Percentiles rank a stretch among this genome's conserved stretches.
Evolutionary conservation across 306 rosid species (phyloP).

Genomic region (Inga oerstediana): DNA sequence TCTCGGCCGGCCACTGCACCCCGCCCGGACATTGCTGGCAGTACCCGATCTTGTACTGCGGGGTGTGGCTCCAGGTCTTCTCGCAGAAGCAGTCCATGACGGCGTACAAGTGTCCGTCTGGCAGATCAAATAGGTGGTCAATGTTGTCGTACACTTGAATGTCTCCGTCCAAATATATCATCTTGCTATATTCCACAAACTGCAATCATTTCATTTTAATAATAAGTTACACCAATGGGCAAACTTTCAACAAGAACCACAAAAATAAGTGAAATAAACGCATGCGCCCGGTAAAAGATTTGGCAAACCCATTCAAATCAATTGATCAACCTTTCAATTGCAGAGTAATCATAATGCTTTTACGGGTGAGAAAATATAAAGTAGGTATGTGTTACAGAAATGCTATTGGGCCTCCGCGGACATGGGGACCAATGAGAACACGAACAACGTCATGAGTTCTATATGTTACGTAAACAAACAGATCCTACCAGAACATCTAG

Average conservation of each 20-base stretch:
- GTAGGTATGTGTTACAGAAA: not conserved
- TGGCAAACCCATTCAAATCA: not conserved
- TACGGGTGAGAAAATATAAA: not conserved
- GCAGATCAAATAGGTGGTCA: conserved; percentile 67
- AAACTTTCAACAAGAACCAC: not conserved
- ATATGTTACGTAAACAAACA: not conserved
- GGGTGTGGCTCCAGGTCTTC: conserved; percentile 76
- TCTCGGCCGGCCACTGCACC: conserved; percentile 57
- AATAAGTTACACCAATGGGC: too few species aligned
- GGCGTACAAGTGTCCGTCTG: conserved; percentile 55
- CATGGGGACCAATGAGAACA: not conserved
- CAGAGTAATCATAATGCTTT: not conserved
- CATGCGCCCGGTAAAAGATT: not conserved
- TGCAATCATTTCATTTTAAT: conserved; percentile 27
- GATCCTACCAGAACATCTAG: not conserved
- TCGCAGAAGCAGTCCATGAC: conserved; percentile 93
- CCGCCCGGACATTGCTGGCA: conserved; percentile 77
- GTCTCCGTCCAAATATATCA: conserved; percentile 83
- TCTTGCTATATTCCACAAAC: conserved; percentile 74
- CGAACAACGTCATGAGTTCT: not conserved
- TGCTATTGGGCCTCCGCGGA: not conserved
- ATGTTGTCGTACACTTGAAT: conserved; percentile 72
- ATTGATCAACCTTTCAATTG: not conserved
- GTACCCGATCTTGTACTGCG: conserved; percentile 63
- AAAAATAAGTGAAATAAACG: not conserved